These are phyloP conservation scores for Fusarium sp. DNA, from an alignment of 2,329 filamentous ascomycete genomes.

Conservation along the genomic window DNA sequence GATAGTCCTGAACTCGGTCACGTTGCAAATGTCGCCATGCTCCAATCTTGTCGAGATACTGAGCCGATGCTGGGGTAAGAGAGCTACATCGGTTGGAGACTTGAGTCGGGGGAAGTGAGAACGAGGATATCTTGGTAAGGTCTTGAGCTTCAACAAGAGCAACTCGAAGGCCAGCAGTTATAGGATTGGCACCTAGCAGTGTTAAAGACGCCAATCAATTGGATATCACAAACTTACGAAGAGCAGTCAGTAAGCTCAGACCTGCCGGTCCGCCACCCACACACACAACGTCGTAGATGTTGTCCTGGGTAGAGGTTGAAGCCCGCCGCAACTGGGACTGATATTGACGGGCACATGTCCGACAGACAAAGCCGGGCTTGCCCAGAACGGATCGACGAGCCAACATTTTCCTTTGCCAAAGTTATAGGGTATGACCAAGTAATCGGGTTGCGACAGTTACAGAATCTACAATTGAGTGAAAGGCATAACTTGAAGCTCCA, in stretches of 20 bases:
- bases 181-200: constrained; percentile 74
- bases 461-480: constrained; percentile 20
- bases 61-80: constrained; percentile 87
- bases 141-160: constrained; percentile 93
- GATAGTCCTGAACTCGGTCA: constrained; percentile 83
- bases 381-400: constrained; percentile 42
- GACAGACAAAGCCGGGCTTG: constrained; percentile 57
- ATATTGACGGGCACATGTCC: constrained; percentile 57
- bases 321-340: constrained; percentile 52
- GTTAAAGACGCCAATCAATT: background rate
- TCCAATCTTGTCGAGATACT: constrained; percentile 83
- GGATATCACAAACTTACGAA: constrained; percentile 63
- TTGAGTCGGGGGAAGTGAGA: constrained; percentile 72
- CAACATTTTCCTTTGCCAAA: constrained; percentile 40
- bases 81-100: constrained; percentile 98
- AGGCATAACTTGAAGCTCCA: constrained; percentile 22
- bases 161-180: constrained; percentile 81
- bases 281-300: constrained; percentile 93
- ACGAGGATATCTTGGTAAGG: constrained; percentile 74
- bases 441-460: constrained; percentile 13
- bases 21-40: constrained; percentile 83
- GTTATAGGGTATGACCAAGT: background rate
- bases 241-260: constrained; percentile 80
- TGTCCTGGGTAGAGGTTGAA: constrained; percentile 63
- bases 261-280: constrained; percentile 91